Percentiles rank a stretch among this genome's conserved stretches.
phyloP scores from a whole-genome alignment of 352 stramenopile species.

The Pelagophyceae sp. region DNA sequence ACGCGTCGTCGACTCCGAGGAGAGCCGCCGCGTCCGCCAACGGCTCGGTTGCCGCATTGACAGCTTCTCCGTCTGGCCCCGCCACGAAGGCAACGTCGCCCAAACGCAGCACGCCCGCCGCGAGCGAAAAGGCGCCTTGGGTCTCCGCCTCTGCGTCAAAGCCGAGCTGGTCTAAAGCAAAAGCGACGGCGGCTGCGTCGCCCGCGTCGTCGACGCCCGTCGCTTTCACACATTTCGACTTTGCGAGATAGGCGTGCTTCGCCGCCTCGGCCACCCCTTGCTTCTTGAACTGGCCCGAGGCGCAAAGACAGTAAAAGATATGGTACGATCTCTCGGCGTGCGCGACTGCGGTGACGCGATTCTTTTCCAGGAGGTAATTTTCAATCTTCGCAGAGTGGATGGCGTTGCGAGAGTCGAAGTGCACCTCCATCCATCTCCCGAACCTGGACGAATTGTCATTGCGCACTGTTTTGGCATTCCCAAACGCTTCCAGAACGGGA shows the following conservation, averaged over 20 bases:
- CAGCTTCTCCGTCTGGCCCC: conserved; percentile 44
- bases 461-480: conserved; percentile 87
- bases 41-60: conserved; percentile 45
- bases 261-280: conserved; percentile 17
- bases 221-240: conserved; percentile 63
- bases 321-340: conserved; percentile 77
- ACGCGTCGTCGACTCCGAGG: conserved; percentile 72
- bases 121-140: conserved; percentile 75
- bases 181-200: conserved; percentile 56
- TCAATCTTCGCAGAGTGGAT: conserved; percentile 71
- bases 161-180: conserved; percentile 59
- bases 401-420: conserved; percentile 63
- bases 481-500: conserved; percentile 91
- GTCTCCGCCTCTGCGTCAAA: conserved; percentile 75
- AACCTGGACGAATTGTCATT: conserved; percentile 95
- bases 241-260: conserved; percentile 69
- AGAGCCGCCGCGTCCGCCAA: conserved; percentile 67
- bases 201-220: conserved; percentile 66
- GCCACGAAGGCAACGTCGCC: conserved; percentile 85
- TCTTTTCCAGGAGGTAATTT: conserved; percentile 81
- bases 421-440: conserved; percentile 94
- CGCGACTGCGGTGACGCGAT: conserved; percentile 67
- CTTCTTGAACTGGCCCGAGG: conserved; percentile 41
- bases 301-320: conserved; percentile 71
- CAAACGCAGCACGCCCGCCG: conserved; percentile 78